A percentile compares a stretch with the other conserved stretches of the same genome.
Evolutionary conservation across 768 basidiomycete species (phyloP).

Genomic region (Gelatoporia subvermispora): DNA sequence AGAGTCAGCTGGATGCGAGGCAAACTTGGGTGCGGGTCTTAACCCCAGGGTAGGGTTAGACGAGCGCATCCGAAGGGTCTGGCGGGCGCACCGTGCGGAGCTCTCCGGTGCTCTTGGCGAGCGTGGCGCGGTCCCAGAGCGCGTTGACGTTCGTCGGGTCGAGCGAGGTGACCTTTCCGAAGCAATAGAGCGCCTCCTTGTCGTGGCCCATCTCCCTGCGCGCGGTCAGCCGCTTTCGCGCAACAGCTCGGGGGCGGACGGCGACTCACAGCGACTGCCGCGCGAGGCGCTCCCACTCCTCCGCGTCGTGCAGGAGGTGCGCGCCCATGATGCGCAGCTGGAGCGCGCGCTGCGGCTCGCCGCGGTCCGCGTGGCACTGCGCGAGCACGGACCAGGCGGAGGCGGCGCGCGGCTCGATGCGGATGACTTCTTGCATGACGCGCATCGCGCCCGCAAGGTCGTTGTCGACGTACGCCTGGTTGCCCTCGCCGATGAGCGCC

Average conservation of each 20-base stretch:
- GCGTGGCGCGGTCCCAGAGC: constrained; percentile 82
- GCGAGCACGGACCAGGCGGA: constrained; percentile 87
- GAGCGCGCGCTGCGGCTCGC: constrained; percentile 64
- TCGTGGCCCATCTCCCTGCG: constrained; percentile 62
- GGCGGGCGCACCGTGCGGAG: constrained; percentile 49
- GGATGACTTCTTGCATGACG: constrained; percentile 87
- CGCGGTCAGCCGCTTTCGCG: neutral
- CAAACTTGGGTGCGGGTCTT: neutral
- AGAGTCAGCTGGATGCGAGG: neutral
- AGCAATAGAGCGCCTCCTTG: constrained; percentile 91
- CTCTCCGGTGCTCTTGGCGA: constrained; percentile 74
- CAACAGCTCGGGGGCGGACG: neutral
- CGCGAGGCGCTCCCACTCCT: constrained; percentile 85
- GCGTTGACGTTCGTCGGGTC: constrained; percentile 82
- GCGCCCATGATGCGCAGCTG: constrained; percentile 88
- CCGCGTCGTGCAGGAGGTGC: constrained; percentile 77
- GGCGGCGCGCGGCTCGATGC: constrained; percentile 83
- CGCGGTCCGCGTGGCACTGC: constrained; percentile 72
- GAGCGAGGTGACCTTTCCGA: constrained; percentile 72
- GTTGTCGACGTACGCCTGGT: constrained; percentile 77
- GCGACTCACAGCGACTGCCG: constrained; percentile 53
- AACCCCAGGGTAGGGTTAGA: neutral
- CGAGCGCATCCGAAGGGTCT: too few species aligned
- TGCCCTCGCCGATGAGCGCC: constrained; percentile 78
- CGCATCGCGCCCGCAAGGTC: constrained; percentile 65